phyloP scores from a whole-genome alignment of 2,329 filamentous ascomycete species.

The Dendryphion nanum region DNA sequence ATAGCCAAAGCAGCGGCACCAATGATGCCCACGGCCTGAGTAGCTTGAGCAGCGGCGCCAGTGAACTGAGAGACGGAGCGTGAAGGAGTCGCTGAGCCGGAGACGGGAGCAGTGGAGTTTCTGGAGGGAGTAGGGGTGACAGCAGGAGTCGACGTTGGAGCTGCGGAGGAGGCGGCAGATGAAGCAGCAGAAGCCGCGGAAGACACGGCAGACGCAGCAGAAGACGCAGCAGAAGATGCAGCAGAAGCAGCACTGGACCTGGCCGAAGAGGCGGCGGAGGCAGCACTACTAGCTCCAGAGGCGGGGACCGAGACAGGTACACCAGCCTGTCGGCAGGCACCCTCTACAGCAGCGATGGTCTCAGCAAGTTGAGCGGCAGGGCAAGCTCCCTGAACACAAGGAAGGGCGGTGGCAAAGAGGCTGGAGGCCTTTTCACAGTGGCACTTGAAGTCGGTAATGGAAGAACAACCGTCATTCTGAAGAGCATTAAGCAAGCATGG shows the following conservation, averaged over 20 bases:
- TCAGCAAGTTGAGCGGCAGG: conserved; percentile 34
- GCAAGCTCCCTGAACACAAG: conserved; percentile 49
- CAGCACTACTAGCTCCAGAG: conserved; percentile 9
- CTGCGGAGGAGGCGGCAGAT: conserved; percentile 4
- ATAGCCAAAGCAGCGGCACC: conserved; percentile 36
- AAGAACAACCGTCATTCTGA: conserved; percentile 44
- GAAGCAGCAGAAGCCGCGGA: neutral
- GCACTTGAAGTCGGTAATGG: conserved; percentile 49
- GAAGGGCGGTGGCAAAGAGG: conserved; percentile 43
- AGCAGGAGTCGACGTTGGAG: conserved; percentile 4
- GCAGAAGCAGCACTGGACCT: conserved; percentile 7
- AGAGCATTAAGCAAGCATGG: conserved; percentile 47
- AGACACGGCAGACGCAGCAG: conserved; percentile 5
- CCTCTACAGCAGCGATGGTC: conserved; percentile 27
- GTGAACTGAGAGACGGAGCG: conserved; percentile 28
- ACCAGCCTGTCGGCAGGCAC: conserved; percentile 33
- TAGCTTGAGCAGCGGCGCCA: conserved; percentile 32
- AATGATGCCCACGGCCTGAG: conserved; percentile 32
- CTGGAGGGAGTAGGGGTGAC: conserved; percentile 6
- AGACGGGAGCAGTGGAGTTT: conserved; percentile 8
- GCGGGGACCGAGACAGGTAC: conserved; percentile 27
- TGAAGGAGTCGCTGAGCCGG: conserved; percentile 6
- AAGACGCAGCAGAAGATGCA: conserved; percentile 10
- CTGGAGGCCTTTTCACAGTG: conserved; percentile 47
- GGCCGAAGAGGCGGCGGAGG: conserved; percentile 7